phyloP scores from a whole-genome alignment of 345 rosid genomes.

The Citrus sp. region DNA sequence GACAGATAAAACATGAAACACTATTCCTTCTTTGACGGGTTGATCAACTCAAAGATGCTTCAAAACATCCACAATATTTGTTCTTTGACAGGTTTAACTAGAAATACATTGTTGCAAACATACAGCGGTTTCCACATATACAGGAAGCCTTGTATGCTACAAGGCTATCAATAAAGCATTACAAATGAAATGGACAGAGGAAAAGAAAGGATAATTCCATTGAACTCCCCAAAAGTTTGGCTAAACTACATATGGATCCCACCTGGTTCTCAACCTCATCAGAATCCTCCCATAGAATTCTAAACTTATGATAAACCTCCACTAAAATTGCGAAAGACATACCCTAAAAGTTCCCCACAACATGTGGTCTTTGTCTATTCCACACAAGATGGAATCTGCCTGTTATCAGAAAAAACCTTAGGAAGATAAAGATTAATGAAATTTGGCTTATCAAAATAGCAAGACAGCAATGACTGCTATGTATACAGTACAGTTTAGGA shows the following conservation, averaged over 20 bases:
- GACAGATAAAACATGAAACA: conserved; percentile 6
- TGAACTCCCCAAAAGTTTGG: background rate
- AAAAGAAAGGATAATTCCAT: background rate
- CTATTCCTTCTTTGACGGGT: background rate
- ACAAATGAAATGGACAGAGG: background rate
- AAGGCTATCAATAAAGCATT: background rate
- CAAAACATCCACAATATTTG: background rate
- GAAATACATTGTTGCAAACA: background rate
- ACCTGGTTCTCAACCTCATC: background rate
- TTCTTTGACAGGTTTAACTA: background rate
- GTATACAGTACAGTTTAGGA: too few species aligned
- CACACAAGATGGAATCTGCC: background rate
- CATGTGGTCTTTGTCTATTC: background rate
- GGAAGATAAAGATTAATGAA: background rate
- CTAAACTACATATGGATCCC: background rate
- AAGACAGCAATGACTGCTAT: too few species aligned
- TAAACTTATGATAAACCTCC: background rate
- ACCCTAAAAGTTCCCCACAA: background rate
- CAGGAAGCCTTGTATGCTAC: background rate
- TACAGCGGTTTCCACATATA: background rate
- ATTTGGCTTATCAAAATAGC: background rate
- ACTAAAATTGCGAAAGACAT: background rate
- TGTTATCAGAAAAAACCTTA: background rate
- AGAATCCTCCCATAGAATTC: background rate
- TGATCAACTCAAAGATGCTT: background rate